Conservation (phyloP, 768 basidiomycete genomes). For the Podaxis mareebaensis region DNA sequence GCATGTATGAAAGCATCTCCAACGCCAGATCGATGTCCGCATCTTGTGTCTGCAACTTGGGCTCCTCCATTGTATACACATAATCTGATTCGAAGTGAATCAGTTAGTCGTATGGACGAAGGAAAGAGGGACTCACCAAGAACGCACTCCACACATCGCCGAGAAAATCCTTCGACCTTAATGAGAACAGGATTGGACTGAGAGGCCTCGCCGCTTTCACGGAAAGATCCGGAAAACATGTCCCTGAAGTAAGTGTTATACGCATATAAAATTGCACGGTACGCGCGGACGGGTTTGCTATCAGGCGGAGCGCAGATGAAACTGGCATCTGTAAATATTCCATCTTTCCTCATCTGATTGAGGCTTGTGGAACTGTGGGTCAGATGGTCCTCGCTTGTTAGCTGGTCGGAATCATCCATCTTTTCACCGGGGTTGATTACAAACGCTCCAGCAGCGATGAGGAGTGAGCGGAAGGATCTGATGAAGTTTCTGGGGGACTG, state of each 20-base stretch:
- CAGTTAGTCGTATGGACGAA: not conserved
- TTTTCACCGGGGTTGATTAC: conserved; percentile 25
- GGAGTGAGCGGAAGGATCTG: conserved; percentile 29
- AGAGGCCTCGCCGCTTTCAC: conserved; percentile 23
- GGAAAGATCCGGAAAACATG: conserved; percentile 28
- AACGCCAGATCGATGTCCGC: conserved; percentile 14
- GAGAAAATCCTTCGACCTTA: conserved; percentile 16
- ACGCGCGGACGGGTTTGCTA: conserved; percentile 28
- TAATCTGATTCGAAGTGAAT: conserved; percentile 26
- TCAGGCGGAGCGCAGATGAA: conserved; percentile 28
- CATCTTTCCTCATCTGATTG: not conserved
- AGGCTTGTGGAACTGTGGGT: not conserved
- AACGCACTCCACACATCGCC: conserved; percentile 24
- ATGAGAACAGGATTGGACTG: conserved; percentile 17
- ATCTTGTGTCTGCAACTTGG: not conserved
- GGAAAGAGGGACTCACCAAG: conserved; percentile 27
- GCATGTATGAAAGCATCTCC: conserved; percentile 9
- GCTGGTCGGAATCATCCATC: not conserved
- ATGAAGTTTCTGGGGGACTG: conserved; percentile 36
- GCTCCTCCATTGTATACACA: conserved; percentile 28
- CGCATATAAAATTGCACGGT: conserved; percentile 39
- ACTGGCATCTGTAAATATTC: conserved; percentile 1
- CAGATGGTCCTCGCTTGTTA: not conserved
- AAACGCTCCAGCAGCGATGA: conserved; percentile 33
- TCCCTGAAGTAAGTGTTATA: conserved; percentile 32